phyloP scores from a whole-genome alignment of 2,329 filamentous ascomycete genomes.

The Cadophora luteo-olivacea region DNA sequence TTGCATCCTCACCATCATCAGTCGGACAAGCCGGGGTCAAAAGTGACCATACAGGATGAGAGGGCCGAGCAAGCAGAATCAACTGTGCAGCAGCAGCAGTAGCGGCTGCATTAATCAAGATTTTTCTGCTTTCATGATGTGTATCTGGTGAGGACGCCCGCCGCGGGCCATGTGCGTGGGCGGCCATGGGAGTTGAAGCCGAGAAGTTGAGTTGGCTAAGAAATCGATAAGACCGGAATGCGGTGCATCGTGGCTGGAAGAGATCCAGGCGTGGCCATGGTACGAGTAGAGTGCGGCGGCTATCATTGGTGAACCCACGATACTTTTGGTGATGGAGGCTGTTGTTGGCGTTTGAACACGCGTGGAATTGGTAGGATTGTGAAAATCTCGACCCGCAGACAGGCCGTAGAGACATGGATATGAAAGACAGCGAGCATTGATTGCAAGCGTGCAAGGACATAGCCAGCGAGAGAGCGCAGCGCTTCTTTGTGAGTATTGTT shows the following conservation, averaged over 20 bases:
- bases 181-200: not conserved
- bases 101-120: not conserved
- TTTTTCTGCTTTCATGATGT: not conserved
- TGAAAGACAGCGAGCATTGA: too few relatives aligned
- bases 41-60: not conserved
- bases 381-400: not conserved
- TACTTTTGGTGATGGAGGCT: not conserved
- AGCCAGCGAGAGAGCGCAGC: not conserved
- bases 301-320: slow-evolving; percentile 1
- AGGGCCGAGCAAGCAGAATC: slow-evolving; percentile 4
- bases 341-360: not conserved
- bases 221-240: not conserved
- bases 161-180: not conserved
- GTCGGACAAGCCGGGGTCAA: slow-evolving; percentile 3
- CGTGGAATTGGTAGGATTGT: slow-evolving; percentile 11
- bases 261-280: not conserved
- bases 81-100: slow-evolving; percentile 1
- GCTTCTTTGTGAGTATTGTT: not conserved
- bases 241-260: not conserved
- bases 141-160: not conserved
- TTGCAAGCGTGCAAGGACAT: not conserved
- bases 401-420: not conserved
- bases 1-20: not conserved
- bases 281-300: not conserved
- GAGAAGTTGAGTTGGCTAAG: not conserved